phyloP scores from a whole-genome alignment of 1,139 yeast genomes.

The Blastobotrys malaysiensis region DNA sequence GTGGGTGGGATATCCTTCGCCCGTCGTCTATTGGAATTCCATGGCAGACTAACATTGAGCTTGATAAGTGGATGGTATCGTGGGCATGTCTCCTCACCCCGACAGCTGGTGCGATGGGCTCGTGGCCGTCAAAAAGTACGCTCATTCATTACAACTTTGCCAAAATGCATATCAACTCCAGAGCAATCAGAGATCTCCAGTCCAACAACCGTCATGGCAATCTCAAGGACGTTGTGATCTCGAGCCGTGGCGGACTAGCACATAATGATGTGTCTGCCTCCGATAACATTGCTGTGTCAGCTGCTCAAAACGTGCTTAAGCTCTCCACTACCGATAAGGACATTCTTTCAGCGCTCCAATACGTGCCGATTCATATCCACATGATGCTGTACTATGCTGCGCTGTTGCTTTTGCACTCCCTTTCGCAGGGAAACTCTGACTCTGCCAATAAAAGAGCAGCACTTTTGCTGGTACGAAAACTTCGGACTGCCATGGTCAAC shows the following conservation, averaged over 20 bases:
- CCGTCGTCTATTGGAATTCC: slow-evolving; percentile 65
- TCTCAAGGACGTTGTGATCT: slow-evolving; percentile 11
- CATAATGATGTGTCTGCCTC: slow-evolving; percentile 23
- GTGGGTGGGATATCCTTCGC: slow-evolving; percentile 57
- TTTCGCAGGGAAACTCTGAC: slow-evolving; percentile 5
- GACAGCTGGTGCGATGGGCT: slow-evolving; percentile 47
- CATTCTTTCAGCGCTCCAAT: slow-evolving; percentile 50
- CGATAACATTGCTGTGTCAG: slow-evolving; percentile 48
- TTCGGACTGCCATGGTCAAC: slow-evolving; percentile 41
- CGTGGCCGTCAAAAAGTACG: slow-evolving; percentile 69
- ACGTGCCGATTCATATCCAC: slow-evolving; percentile 67
- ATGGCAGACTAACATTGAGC: slow-evolving; percentile 57
- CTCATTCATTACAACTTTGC: slow-evolving; percentile 69
- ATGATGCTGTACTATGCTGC: slow-evolving; percentile 69
- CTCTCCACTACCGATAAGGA: slow-evolving; percentile 57
- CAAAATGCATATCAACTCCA: slow-evolving; percentile 64
- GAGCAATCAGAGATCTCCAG: slow-evolving; percentile 47
- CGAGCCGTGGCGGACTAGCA: neutral
- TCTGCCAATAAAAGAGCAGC: slow-evolving; percentile 12
- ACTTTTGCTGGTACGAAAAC: slow-evolving; percentile 32
- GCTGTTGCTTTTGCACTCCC: slow-evolving; percentile 40
- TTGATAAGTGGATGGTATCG: slow-evolving; percentile 76
- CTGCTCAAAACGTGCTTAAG: slow-evolving; percentile 59
- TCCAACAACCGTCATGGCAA: slow-evolving; percentile 13
- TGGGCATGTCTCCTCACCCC: slow-evolving; percentile 71